These are phyloP conservation scores for Fusarium sp. DNA, from an alignment of 2,329 filamentous ascomycete species.

Conservation along the genomic window DNA sequence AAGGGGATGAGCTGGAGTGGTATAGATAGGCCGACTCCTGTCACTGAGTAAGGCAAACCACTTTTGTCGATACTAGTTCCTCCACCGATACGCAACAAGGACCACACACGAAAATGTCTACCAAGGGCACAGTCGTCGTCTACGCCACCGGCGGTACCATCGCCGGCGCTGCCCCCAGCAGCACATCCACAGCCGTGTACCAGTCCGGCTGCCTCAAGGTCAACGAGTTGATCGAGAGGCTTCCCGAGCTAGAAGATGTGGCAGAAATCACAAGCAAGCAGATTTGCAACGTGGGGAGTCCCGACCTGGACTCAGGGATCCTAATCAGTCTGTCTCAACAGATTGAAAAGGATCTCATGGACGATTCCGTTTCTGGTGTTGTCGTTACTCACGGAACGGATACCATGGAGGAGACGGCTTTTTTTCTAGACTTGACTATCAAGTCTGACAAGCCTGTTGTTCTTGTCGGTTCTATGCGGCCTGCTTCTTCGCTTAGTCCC, in stretches of 20 bases:
- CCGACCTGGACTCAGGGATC: constrained; percentile 58
- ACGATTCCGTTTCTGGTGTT: constrained; percentile 55
- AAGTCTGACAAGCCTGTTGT: constrained; percentile 68
- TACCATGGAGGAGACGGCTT: constrained; percentile 70
- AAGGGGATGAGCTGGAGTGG: neutral
- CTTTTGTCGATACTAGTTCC: neutral
- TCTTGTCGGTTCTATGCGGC: constrained; percentile 70
- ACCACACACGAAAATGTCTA: neutral
- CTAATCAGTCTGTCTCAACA: constrained; percentile 59
- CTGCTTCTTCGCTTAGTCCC: constrained; percentile 68
- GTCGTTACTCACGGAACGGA: constrained; percentile 74
- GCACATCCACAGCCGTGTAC: constrained; percentile 61
- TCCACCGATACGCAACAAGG: neutral
- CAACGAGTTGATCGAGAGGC: neutral
- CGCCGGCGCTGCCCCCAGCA: constrained; percentile 61
- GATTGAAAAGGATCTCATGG: constrained; percentile 59
- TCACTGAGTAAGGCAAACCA: neutral
- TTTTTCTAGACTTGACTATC: constrained; percentile 68
- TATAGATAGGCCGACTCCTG: neutral
- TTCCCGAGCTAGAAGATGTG: neutral
- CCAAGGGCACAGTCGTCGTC: constrained; percentile 62
- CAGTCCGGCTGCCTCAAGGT: neutral
- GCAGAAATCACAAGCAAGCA: constrained; percentile 47
- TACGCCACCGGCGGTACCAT: constrained; percentile 65
- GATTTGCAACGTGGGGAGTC: constrained; percentile 58